Percentiles rank a stretch among this genome's conserved stretches.
These are phyloP conservation scores for Drosera spatulata DNA, from an alignment of 179 eudicot species.

Conservation along the genomic window DNA sequence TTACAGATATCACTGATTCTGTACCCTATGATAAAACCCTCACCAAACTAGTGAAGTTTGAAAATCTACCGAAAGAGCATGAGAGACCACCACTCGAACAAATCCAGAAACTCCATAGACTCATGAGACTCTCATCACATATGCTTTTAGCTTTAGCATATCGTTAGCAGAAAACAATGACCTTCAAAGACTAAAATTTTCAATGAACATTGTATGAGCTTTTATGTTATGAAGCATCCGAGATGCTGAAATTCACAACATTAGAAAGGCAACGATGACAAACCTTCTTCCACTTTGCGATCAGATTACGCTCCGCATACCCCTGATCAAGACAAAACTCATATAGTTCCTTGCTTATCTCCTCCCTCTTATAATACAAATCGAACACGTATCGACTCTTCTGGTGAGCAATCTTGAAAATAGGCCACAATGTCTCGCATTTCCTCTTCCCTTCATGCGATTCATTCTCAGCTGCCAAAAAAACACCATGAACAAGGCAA, in stretches of 20 bases:
- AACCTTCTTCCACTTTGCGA: slow-evolving; percentile 75
- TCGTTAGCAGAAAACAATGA: no score
- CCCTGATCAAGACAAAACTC: slow-evolving; percentile 55
- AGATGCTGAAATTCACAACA: not conserved
- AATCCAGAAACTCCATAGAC: no score
- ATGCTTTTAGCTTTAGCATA: no score
- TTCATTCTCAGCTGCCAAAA: slow-evolving; percentile 26
- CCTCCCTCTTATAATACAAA: slow-evolving; percentile 26
- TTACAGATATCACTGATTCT: no score
- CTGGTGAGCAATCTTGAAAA: slow-evolving; percentile 34
- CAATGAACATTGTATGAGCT: no score
- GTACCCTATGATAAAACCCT: no score
- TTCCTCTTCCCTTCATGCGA: slow-evolving; percentile 27
- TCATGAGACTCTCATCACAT: no score
- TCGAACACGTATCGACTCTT: slow-evolving; percentile 34
- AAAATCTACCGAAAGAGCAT: no score
- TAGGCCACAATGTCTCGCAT: slow-evolving; percentile 22
- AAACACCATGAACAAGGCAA: not conserved
- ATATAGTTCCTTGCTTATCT: slow-evolving; percentile 32
- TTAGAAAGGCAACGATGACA: not conserved
- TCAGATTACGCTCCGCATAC: slow-evolving; percentile 54
- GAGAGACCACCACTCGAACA: no score
- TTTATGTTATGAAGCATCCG: no score
- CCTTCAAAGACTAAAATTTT: no score
- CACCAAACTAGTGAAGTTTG: no score